phyloP scores from a whole-genome alignment of 2,329 filamentous ascomycete genomes.

The Beauveria varroae region DNA sequence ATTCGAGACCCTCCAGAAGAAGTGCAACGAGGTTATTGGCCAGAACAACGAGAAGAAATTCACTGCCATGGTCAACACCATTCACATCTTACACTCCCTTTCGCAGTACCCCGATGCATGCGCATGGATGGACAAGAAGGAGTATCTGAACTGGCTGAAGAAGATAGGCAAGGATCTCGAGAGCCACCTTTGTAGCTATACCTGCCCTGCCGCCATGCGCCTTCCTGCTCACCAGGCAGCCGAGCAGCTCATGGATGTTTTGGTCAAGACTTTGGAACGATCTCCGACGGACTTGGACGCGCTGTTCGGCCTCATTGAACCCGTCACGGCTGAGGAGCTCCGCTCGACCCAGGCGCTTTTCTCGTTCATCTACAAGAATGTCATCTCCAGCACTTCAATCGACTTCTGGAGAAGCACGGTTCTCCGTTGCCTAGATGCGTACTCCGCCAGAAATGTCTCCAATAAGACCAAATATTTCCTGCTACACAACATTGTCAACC shows the following conservation, averaged over 20 bases:
- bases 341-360: conserved; percentile 69
- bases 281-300: conserved; percentile 72
- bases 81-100: conserved; percentile 77
- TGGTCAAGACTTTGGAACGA: conserved; percentile 71
- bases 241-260: conserved; percentile 78
- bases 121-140: conserved; percentile 64
- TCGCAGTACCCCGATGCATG: conserved; percentile 57
- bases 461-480: conserved; percentile 92
- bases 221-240: conserved; percentile 83
- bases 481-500: conserved; percentile 87
- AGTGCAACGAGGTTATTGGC: conserved; percentile 54
- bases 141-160: conserved; percentile 53
- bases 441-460: conserved; percentile 67
- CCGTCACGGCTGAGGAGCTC: conserved; percentile 75
- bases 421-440: conserved; percentile 79
- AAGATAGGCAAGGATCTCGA: conserved; percentile 72
- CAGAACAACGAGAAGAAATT: conserved; percentile 63
- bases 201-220: conserved; percentile 63
- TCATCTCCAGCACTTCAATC: conserved; percentile 77
- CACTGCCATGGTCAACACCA: conserved; percentile 72
- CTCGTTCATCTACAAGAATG: conserved; percentile 73
- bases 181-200: conserved; percentile 61
- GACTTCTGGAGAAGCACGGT: conserved; percentile 81
- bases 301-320: conserved; percentile 77
- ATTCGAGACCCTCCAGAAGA: conserved; percentile 62